A percentile compares a stretch with the other conserved stretches of the same genome.
phyloP scores from a whole-genome alignment of 148 eudicot species.

The Nyssa sinensis region DNA sequence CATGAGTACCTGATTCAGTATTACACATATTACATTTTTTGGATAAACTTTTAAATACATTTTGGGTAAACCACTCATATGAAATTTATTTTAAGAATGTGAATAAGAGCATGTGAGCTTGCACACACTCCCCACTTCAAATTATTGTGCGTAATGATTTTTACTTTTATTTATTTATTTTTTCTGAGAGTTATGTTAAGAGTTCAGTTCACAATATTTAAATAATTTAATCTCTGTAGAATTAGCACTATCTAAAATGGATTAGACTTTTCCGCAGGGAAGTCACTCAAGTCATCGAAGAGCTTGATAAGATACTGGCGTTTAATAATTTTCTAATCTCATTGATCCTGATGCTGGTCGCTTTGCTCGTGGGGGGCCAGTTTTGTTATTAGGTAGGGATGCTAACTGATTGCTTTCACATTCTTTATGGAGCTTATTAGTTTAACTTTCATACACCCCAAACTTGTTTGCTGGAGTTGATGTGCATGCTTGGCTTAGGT shows the following conservation, averaged over 20 bases:
- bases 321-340: constrained; percentile 66
- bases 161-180: constrained; percentile 4
- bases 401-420: neutral
- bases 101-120: neutral
- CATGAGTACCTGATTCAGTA: neutral
- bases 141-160: neutral
- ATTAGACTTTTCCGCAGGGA: constrained; percentile 44
- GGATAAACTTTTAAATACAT: neutral
- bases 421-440: constrained; percentile 8
- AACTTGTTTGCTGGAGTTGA: constrained; percentile 10
- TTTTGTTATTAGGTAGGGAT: constrained; percentile 67
- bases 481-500: constrained; percentile 37
- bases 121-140: neutral
- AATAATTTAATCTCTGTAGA: too few species aligned
- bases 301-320: constrained; percentile 68
- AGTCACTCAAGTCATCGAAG: constrained; percentile 53
- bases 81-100: neutral
- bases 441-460: neutral
- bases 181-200: neutral
- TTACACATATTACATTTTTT: neutral
- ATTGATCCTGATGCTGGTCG: constrained; percentile 67
- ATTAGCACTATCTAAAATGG: constrained; percentile 9
- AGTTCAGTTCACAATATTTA: too few species aligned
- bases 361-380: constrained; percentile 83
- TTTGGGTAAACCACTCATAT: neutral